Conservation (phyloP, 2,329 filamentous ascomycete species). For the Pezicula carpinea region DNA sequence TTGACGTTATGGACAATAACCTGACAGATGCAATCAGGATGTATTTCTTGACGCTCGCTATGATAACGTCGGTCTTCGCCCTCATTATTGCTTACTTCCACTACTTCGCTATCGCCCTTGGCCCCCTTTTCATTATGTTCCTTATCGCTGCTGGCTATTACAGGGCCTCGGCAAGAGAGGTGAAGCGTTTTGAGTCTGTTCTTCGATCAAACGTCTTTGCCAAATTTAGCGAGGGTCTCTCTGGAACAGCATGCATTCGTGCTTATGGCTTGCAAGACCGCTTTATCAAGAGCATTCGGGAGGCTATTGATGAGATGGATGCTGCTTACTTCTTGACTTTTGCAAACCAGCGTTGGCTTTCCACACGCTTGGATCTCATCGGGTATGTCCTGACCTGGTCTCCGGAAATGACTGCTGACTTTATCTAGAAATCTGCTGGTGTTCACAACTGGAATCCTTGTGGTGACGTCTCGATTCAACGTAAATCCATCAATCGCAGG, state of each 20-base stretch:
- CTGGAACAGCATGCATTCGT: slow-evolving; percentile 77
- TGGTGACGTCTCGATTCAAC: slow-evolving; percentile 84
- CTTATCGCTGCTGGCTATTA: slow-evolving; percentile 61
- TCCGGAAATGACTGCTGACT: neutral
- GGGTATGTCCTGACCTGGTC: slow-evolving; percentile 36
- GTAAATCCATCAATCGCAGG: slow-evolving; percentile 82
- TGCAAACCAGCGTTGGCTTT: slow-evolving; percentile 92
- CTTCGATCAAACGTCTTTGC: slow-evolving; percentile 85
- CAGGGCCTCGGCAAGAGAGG: slow-evolving; percentile 78
- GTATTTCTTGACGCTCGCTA: slow-evolving; percentile 78
- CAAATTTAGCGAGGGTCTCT: slow-evolving; percentile 84
- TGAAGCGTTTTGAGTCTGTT: slow-evolving; percentile 90
- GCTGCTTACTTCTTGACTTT: slow-evolving; percentile 93
- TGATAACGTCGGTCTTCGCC: slow-evolving; percentile 75
- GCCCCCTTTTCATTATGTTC: slow-evolving; percentile 55
- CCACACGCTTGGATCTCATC: slow-evolving; percentile 77
- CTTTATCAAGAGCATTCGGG: slow-evolving; percentile 66
- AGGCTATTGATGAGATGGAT: slow-evolving; percentile 85
- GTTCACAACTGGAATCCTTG: slow-evolving; percentile 82
- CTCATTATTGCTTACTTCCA: slow-evolving; percentile 87
- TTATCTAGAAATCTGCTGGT: slow-evolving; percentile 60
- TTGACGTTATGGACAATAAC: slow-evolving; percentile 92
- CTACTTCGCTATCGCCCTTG: slow-evolving; percentile 61
- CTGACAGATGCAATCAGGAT: slow-evolving; percentile 82
- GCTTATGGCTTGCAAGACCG: slow-evolving; percentile 79